These are phyloP conservation scores for Umbelopsis ramanniana DNA, from an alignment of 192 early-diverging fungal species.

Conservation along the genomic window DNA sequence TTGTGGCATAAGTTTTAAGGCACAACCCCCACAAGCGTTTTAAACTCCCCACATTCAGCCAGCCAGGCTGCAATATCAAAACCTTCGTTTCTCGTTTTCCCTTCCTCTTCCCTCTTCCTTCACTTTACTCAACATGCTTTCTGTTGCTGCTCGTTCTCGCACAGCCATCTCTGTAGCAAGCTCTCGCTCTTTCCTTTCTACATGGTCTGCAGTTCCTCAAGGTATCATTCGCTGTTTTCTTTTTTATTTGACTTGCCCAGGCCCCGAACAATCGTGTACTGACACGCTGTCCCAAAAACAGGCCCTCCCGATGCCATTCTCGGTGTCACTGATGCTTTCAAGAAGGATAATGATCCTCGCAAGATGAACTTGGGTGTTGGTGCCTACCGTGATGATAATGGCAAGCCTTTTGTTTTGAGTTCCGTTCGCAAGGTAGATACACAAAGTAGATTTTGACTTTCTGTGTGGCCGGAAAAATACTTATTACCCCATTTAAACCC, in stretches of 20 bases:
- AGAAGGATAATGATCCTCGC: constrained; percentile 82
- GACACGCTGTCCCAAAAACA: constrained; percentile 16
- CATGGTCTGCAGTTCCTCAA: constrained; percentile 62
- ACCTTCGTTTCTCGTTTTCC: constrained; percentile 18
- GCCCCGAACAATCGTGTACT: neutral
- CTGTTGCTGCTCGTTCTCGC: constrained; percentile 32
- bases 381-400: constrained; percentile 93
- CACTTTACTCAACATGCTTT: constrained; percentile 35
- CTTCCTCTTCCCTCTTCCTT: constrained; percentile 16
- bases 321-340: constrained; percentile 94
- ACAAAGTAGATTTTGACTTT: neutral
- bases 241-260: neutral
- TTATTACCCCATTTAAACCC: too few relatives aligned
- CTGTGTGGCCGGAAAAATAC: neutral
- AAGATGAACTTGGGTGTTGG: constrained; percentile 99
- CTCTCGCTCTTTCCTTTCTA: constrained; percentile 48
- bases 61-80: neutral
- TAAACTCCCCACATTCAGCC: constrained; percentile 1
- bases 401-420: constrained; percentile 91
- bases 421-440: constrained; percentile 79
- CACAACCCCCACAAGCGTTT: neutral
- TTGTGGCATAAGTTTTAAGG: neutral
- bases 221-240: constrained; percentile 36
- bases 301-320: constrained; percentile 83
- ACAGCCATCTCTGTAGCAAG: constrained; percentile 23